A percentile compares a stretch with the other conserved stretches of the same genome.
Conservation (phyloP, 1,139 yeast genomes). For the Waltiozyma sp. region DNA sequence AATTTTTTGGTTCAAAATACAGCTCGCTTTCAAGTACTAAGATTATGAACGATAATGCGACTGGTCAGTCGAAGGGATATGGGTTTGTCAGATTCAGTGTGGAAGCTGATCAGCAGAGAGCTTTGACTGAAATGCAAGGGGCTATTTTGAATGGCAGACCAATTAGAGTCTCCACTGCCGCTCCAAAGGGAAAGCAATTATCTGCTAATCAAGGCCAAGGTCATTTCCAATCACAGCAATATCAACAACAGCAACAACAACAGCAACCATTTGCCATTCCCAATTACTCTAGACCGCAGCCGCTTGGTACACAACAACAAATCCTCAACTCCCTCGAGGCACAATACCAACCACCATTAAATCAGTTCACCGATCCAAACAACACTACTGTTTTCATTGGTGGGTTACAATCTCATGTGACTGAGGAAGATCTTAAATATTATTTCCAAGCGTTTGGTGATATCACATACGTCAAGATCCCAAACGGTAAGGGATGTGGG, state of each 20-base stretch:
- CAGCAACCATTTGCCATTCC: neutral
- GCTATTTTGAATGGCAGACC: slow-evolving; percentile 62
- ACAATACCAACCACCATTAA: slow-evolving; percentile 30
- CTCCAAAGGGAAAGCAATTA: slow-evolving; percentile 43
- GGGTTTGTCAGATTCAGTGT: slow-evolving; percentile 82
- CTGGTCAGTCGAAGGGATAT: slow-evolving; percentile 74
- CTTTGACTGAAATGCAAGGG: slow-evolving; percentile 78
- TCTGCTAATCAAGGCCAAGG: slow-evolving; percentile 5
- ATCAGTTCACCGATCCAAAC: slow-evolving; percentile 60
- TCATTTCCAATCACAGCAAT: slow-evolving; percentile 2
- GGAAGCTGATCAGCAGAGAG: slow-evolving; percentile 63
- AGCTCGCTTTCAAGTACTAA: slow-evolving; percentile 76
- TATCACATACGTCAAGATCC: slow-evolving; percentile 77
- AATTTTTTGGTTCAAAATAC: slow-evolving; percentile 59
- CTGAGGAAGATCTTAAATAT: slow-evolving; percentile 64
- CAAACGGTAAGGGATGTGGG: slow-evolving; percentile 90
- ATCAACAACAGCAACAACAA: slow-evolving; percentile 1
- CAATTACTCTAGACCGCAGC: slow-evolving; percentile 3
- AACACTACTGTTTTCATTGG: slow-evolving; percentile 95
- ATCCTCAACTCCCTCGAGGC: slow-evolving; percentile 12
- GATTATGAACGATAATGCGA: slow-evolving; percentile 72
- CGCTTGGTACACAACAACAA: slow-evolving; percentile 10
- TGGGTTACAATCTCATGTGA: slow-evolving; percentile 66
- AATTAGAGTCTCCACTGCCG: slow-evolving; percentile 65
- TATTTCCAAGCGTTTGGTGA: slow-evolving; percentile 79